Evolutionary conservation across 345 rosid species (phyloP).

Genomic region (Hibiscus trionum): DNA sequence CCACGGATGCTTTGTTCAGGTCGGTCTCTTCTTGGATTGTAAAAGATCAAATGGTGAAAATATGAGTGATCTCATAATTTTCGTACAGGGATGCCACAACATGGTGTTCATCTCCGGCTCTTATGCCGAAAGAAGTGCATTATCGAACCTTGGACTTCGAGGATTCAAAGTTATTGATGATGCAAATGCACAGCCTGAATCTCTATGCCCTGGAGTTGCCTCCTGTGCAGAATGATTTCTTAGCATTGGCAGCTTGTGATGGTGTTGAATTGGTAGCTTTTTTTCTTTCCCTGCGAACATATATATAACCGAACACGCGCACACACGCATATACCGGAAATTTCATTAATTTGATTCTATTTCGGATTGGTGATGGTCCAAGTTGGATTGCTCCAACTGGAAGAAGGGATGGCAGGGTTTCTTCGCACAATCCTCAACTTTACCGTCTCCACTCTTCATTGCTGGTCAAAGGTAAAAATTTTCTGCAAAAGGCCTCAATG

Average conservation of each 20-base stretch:
- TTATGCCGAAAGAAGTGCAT: slow-evolving; percentile 25
- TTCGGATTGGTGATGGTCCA: slow-evolving; percentile 47
- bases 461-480: slow-evolving; percentile 53
- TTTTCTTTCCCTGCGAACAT: background rate
- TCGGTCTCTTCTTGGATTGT: slow-evolving; percentile 1
- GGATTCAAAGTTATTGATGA: slow-evolving; percentile 32
- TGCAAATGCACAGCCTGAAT: slow-evolving; percentile 28
- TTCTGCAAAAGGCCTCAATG: slow-evolving; percentile 50
- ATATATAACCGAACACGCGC: background rate
- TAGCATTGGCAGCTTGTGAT: slow-evolving; percentile 31
- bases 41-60: background rate
- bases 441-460: slow-evolving; percentile 50
- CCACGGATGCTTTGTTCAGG: slow-evolving; percentile 72
- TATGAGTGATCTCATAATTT: background rate
- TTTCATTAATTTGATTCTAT: background rate
- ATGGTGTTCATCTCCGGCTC: slow-evolving; percentile 24
- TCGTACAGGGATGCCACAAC: slow-evolving; percentile 31
- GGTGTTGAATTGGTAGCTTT: slow-evolving; percentile 22
- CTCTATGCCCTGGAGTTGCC: slow-evolving; percentile 22
- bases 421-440: slow-evolving; percentile 41
- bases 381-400: slow-evolving; percentile 73
- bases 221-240: slow-evolving; percentile 30
- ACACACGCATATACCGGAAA: background rate
- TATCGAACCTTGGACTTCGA: slow-evolving; percentile 19
- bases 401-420: slow-evolving; percentile 64